phyloP scores from a whole-genome alignment of 2,329 filamentous ascomycete genomes.

The Trichophyton verrucosum region DNA sequence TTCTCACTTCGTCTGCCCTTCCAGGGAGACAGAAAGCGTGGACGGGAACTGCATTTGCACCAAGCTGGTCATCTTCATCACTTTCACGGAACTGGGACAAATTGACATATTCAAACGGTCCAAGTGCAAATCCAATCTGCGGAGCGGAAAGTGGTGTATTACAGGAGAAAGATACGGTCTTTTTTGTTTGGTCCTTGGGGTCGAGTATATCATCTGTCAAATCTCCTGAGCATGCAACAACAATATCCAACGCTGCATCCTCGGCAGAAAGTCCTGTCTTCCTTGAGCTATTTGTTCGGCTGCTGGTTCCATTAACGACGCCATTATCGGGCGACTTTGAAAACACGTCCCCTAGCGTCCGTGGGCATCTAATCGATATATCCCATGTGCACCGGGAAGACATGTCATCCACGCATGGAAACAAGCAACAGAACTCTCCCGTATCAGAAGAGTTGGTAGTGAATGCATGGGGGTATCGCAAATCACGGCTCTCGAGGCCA shows the following conservation, averaged over 20 bases:
- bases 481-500: slow-evolving; percentile 65
- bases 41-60: slow-evolving; percentile 74
- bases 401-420: slow-evolving; percentile 84
- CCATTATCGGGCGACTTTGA: slow-evolving; percentile 21
- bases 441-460: slow-evolving; percentile 68
- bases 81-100: slow-evolving; percentile 78
- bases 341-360: slow-evolving; percentile 68
- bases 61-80: slow-evolving; percentile 82
- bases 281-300: slow-evolving; percentile 21
- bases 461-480: slow-evolving; percentile 81
- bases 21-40: slow-evolving; percentile 85
- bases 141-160: slow-evolving; percentile 65
- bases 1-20: slow-evolving; percentile 66
- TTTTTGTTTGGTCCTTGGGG: slow-evolving; percentile 63
- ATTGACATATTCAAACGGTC: slow-evolving; percentile 89
- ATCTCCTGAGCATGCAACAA: slow-evolving; percentile 81
- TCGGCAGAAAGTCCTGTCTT: slow-evolving; percentile 49
- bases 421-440: slow-evolving; percentile 71
- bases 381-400: slow-evolving; percentile 75
- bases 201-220: slow-evolving; percentile 72
- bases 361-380: slow-evolving; percentile 71
- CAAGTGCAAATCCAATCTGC: slow-evolving; percentile 85
- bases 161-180: slow-evolving; percentile 75
- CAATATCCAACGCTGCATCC: slow-evolving; percentile 78
- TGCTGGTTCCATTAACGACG: slow-evolving; percentile 14